Evolutionary conservation across 2,329 filamentous ascomycete genomes (phyloP), one percentile per base, ranked within the genome.

Genomic region (Dactylellina leptospora): DNA sequence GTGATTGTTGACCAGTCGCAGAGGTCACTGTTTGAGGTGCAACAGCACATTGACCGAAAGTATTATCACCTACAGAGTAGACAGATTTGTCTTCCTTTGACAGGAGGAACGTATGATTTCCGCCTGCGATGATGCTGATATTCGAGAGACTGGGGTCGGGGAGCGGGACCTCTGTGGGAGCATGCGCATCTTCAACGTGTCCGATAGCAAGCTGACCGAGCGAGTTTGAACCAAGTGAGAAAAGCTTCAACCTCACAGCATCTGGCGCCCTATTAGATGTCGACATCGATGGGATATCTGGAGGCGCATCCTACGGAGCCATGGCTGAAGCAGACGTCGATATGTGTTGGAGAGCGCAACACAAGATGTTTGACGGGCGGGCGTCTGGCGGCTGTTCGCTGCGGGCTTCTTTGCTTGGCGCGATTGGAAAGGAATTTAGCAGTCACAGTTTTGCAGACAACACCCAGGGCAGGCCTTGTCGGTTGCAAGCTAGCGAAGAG

Each of bases 61-160:
- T 77, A 77, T 85, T 82, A 68, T 88, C 85, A 0, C 92, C 92
- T 47, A 87, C 84, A 76, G 85, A 87, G 77, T 86, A 90, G 0
- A 93, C 81, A 0, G 81, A 75, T n/a, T 48, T 53, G n/a, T 10
- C 23, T 9, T 16, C 18, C 3, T 40, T 77, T n/a, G 85, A 86
- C 9, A 92, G 82, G 8, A 96, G 78, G 2, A 97, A 81, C 0
- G 92, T 96, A 79, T 97, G 93, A 77, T 97, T 97, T 0, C 93
- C 93, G 2, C 93, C 93, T 5, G 91, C 84, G 45, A 78, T 80
- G 23, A 88, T 82, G 11, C 28, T 28, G 16, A 68, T 59, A 22
- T 30, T 13, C 3, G 56, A 63, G 51, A 75, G 5, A 78, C 70
- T 58, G 77, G 74, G 28, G 62, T 25, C 13, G 78, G 53, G 78